Evolutionary conservation across 164 flowering plant genomes (phyloP).

Genomic region (Dillenia suffruticosa): DNA sequence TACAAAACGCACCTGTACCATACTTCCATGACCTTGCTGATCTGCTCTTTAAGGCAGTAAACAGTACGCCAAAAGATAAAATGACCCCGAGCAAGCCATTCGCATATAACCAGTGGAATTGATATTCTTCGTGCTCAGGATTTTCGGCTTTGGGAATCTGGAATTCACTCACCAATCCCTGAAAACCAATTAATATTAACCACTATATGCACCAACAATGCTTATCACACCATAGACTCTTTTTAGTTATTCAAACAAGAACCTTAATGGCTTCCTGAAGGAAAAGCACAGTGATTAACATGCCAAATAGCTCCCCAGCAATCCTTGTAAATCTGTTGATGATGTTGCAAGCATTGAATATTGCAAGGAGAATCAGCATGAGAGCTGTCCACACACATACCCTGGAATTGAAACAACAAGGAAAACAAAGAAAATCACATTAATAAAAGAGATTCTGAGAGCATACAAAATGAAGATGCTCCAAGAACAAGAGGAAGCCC

Average conservation of each 20-base stretch:
- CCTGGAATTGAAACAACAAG: constrained; percentile 22
- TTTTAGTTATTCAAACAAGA: neutral
- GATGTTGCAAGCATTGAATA: constrained; percentile 48
- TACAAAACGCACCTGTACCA: constrained; percentile 37
- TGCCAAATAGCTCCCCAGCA: constrained; percentile 65
- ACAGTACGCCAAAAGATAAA: constrained; percentile 47
- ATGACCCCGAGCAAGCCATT: constrained; percentile 48
- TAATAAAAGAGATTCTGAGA: neutral
- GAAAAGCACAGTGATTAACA: constrained; percentile 52
- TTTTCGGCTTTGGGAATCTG: constrained; percentile 24
- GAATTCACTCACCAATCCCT: constrained; percentile 53
- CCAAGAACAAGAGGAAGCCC: neutral
- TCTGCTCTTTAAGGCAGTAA: constrained; percentile 54
- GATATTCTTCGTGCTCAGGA: constrained; percentile 14
- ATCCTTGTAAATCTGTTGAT: constrained; percentile 53
- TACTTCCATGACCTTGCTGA: constrained; percentile 59
- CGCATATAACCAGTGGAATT: constrained; percentile 45
- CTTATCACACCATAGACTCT: no score
- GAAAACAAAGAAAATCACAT: neutral
- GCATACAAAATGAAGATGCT: no score
- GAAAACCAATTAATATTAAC: constrained; percentile 8
- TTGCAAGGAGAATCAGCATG: constrained; percentile 43
- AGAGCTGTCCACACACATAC: constrained; percentile 61
- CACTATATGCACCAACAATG: neutral
- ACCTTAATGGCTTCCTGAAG: constrained; percentile 56